Conservation (phyloP, 2,329 filamentous ascomycete species). For the Scolecobasidium constrictum region DNA sequence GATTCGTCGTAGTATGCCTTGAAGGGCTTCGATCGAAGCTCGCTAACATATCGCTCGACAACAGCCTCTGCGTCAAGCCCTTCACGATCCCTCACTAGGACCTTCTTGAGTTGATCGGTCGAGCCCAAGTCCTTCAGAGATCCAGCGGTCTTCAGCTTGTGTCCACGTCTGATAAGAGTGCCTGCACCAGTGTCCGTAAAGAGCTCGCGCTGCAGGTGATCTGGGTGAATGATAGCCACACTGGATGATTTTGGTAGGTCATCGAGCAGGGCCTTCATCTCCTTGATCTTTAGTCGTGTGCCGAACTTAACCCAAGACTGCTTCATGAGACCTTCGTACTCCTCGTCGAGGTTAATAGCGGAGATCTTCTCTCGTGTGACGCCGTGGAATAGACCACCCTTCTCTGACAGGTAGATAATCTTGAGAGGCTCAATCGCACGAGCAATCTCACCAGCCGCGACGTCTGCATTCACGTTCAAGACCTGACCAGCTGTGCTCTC, state of each 20-base stretch:
- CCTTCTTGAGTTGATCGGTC: slow-evolving; percentile 65
- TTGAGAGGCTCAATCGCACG: slow-evolving; percentile 84
- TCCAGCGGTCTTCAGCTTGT: slow-evolving; percentile 69
- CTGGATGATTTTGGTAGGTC: slow-evolving; percentile 83
- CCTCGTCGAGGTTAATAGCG: slow-evolving; percentile 92
- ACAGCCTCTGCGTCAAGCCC: slow-evolving; percentile 72
- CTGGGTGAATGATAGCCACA: slow-evolving; percentile 94
- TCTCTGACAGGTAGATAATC: slow-evolving; percentile 97
- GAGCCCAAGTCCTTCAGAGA: slow-evolving; percentile 67
- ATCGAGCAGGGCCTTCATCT: slow-evolving; percentile 89
- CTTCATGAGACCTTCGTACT: slow-evolving; percentile 85
- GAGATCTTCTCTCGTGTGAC: slow-evolving; percentile 93
- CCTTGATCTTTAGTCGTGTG: slow-evolving; percentile 91
- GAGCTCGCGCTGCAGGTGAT: slow-evolving; percentile 88
- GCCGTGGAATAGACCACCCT: slow-evolving; percentile 89
- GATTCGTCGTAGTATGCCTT: slow-evolving; percentile 90
- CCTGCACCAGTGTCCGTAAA: slow-evolving; percentile 95
- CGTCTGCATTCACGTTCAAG: slow-evolving; percentile 95
- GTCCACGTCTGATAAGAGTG: slow-evolving; percentile 82
- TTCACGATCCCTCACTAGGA: slow-evolving; percentile 70
- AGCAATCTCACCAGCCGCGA: slow-evolving; percentile 87
- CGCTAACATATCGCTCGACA: slow-evolving; percentile 77
- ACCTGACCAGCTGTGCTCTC: slow-evolving; percentile 86
- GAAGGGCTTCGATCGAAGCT: slow-evolving; percentile 67
- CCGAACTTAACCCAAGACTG: slow-evolving; percentile 94